Conservation (phyloP, 1,284 basidiomycete genomes). For the Marasmius tenuissimus region DNA sequence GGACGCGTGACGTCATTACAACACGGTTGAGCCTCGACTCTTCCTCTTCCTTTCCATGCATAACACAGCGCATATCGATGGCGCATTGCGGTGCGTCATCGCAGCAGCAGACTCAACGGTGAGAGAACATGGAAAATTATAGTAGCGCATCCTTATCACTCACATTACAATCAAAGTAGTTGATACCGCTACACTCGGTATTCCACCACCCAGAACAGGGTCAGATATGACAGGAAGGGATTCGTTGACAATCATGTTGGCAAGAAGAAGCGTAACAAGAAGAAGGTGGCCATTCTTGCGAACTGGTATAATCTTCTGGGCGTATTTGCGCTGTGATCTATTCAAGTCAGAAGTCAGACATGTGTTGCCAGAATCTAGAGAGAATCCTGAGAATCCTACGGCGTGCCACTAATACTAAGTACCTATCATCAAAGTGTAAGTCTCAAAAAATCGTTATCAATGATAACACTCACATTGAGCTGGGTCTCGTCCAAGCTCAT, state of each 20-base stretch:
- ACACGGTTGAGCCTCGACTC: not conserved
- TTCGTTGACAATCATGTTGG: slow-evolving; percentile 92
- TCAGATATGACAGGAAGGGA: slow-evolving; percentile 90
- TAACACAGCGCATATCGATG: not conserved
- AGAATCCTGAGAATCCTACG: slow-evolving; percentile 45
- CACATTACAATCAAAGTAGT: slow-evolving; percentile 87
- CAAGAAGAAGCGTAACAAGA: slow-evolving; percentile 79
- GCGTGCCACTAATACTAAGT: slow-evolving; percentile 79
- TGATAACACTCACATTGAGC: slow-evolving; percentile 48
- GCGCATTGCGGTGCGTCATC: not conserved
- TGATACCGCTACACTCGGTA: slow-evolving; percentile 79
- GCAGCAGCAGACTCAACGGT: not conserved
- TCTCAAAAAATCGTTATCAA: slow-evolving; percentile 1
- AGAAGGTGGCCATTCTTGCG: slow-evolving; percentile 84
- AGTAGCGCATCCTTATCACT: slow-evolving; percentile 29
- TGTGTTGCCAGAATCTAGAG: not conserved
- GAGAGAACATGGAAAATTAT: not conserved
- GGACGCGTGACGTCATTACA: slow-evolving; percentile 36
- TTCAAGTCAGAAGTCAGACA: slow-evolving; percentile 2
- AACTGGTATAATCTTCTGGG: slow-evolving; percentile 84
- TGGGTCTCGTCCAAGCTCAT: slow-evolving; percentile 95
- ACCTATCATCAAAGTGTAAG: slow-evolving; percentile 36
- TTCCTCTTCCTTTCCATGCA: too few species aligned
- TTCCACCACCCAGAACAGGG: slow-evolving; percentile 83
- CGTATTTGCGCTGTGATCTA: slow-evolving; percentile 78